phyloP scores from a whole-genome alignment of 257 asterid genomes.

The Dorcoceras hygrometricum region DNA sequence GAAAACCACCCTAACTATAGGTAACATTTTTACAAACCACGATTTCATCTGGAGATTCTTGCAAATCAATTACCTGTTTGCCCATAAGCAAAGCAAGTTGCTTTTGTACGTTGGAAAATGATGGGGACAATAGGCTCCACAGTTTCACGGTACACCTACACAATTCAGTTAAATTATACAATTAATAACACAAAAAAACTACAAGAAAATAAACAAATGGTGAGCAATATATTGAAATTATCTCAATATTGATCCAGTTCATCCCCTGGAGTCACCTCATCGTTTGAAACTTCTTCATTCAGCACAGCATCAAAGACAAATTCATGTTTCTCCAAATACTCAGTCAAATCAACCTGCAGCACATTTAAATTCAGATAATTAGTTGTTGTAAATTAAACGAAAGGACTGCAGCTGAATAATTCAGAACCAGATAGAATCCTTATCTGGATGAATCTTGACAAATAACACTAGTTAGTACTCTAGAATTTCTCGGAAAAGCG shows the following conservation, averaged over 20 bases:
- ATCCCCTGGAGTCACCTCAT: constrained; percentile 61
- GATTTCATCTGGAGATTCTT: constrained; percentile 10
- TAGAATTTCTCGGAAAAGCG: constrained; percentile 14
- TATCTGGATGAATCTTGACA: constrained; percentile 1
- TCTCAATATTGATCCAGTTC: constrained; percentile 13
- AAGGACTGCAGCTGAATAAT: constrained; percentile 1
- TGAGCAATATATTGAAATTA: background rate
- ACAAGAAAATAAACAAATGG: constrained; percentile 5
- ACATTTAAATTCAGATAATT: constrained; percentile 18
- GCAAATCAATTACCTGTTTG: constrained; percentile 72
- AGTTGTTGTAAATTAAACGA: constrained; percentile 1
- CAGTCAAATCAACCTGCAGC: constrained; percentile 92
- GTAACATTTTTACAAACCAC: background rate
- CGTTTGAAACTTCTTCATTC: constrained; percentile 96
- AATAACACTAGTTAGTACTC: background rate
- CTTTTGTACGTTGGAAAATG: constrained; percentile 87
- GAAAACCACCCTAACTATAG: background rate
- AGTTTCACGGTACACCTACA: constrained; percentile 70
- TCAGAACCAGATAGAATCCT: constrained; percentile 5
- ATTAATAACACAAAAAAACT: constrained; percentile 19
- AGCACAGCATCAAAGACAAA: constrained; percentile 98
- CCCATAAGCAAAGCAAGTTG: constrained; percentile 95
- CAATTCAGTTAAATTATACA: constrained; percentile 15
- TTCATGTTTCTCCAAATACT: constrained; percentile 93
- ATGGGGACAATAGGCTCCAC: constrained; percentile 91